Evolutionary conservation across 2,329 filamentous ascomycete species (phyloP), one percentile per base, ranked within the genome.

Genomic region (Neocucurbitaria cava): DNA sequence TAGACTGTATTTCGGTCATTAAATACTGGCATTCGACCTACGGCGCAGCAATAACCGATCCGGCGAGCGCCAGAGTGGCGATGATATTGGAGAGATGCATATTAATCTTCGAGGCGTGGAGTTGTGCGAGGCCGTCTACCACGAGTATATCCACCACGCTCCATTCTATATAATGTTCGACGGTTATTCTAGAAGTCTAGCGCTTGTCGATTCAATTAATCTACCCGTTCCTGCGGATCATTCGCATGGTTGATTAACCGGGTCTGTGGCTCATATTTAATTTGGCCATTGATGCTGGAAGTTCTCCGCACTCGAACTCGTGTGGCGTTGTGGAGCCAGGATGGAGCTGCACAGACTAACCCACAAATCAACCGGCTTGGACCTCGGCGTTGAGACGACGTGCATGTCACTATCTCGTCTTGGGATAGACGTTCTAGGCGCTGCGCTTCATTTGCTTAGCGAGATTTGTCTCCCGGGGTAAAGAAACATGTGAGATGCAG

Each of bases 71-170:
- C 56, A 71, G 46, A 39, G 60, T 55, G 39, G 64, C 57, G 51
- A 69, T 44, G 20, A 71, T 49, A 46, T 44, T 65, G n/a, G 66
- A 64, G 56, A 71, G 63, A 57, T 63, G 65, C 68, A 71, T 71
- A 9, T 43, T 61, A 48, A 59, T 28, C 17, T 48, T 31, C 30
- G 39, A 39, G 21, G 35, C 42, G 21, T 31, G 36, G 39, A 40
- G 5, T 31, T 24, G 21, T 43, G 46, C 23, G 26, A 46, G 24
- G 24, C 36, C 50, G 47, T 54, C 55, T 59, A 36, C 46, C 55
- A 53, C 59, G 46, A 23, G 47, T 38, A 39, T 18, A 35, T 15
- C n/a, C 1, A 13, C 18, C 18, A 30, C n/a, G 5, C 21, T 30
- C 43, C 24, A 46, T 46, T 21, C 45, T 64, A 60, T 64, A 64